These are phyloP conservation scores for Suhomyces pyralidae DNA, from an alignment of 805 yeast genomes.

Conservation along the genomic window DNA sequence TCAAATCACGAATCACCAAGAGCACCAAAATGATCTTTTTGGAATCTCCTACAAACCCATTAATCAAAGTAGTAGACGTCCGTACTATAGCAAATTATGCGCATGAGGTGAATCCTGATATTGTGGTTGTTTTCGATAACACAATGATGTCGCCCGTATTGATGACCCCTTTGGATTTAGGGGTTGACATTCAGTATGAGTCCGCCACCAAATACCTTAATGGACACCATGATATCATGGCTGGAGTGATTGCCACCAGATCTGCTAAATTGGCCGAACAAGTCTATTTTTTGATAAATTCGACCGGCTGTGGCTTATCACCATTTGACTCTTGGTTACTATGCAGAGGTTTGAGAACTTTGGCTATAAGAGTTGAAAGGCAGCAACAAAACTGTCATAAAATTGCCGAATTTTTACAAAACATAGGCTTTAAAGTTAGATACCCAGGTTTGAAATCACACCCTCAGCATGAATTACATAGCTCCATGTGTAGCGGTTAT, in stretches of 20 bases:
- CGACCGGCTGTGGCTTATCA: constrained; percentile 87
- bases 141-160: constrained; percentile 95
- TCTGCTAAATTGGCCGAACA: constrained; percentile 61
- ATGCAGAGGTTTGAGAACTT: constrained; percentile 83
- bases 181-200: constrained; percentile 90
- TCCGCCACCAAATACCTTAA: constrained; percentile 89
- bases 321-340: constrained; percentile 93
- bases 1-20: constrained; percentile 52
- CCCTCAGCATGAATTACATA: constrained; percentile 79
- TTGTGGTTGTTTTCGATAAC: constrained; percentile 83
- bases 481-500: constrained; percentile 72
- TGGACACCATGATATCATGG: constrained; percentile 97
- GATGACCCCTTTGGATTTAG: constrained; percentile 80
- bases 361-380: constrained; percentile 80
- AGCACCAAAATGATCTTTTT: constrained; percentile 76
- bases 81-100: constrained; percentile 63
- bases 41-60: constrained; percentile 93
- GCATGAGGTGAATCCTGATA: constrained; percentile 62
- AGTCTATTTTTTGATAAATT: constrained; percentile 74
- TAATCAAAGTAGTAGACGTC: constrained; percentile 83
- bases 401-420: constrained; percentile 70
- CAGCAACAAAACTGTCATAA: constrained; percentile 74
- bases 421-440: constrained; percentile 70
- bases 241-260: constrained; percentile 81
- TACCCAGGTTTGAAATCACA: constrained; percentile 82